A percentile compares a stretch with the other conserved stretches of the same genome.
phyloP scores from a whole-genome alignment of 768 basidiomycete genomes.

The Infundibulicybe gibba region DNA sequence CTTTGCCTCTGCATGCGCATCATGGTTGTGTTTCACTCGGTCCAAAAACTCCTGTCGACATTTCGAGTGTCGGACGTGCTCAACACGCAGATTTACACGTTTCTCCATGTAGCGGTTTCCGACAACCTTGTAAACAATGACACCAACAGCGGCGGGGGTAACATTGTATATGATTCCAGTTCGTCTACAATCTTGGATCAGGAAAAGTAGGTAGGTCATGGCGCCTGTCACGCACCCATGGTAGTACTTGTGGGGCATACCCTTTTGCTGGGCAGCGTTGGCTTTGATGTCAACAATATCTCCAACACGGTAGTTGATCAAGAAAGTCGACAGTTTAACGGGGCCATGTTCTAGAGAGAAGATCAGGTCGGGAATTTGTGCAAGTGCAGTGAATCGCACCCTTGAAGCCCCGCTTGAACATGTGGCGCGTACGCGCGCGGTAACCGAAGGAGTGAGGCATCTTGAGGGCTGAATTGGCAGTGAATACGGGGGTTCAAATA shows the following conservation, averaged over 20 bases:
- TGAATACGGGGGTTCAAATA: constrained; percentile 13
- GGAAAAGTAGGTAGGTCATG: not conserved
- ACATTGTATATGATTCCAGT: constrained; percentile 99
- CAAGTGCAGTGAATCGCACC: constrained; percentile 43
- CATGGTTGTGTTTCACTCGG: constrained; percentile 90
- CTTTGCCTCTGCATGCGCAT: constrained; percentile 80
- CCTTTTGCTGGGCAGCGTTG: constrained; percentile 98
- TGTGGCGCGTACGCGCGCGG: constrained; percentile 99
- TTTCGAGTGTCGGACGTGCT: constrained; percentile 95
- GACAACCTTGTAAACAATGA: constrained; percentile 97
- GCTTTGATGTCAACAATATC: constrained; percentile 99
- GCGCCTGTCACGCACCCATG: constrained; percentile 67
- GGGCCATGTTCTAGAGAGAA: constrained; percentile 73
- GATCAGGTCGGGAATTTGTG: constrained; percentile 8
- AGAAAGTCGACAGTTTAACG: constrained; percentile 88
- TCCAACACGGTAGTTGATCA: constrained; percentile 90
- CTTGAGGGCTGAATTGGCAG: constrained; percentile 48
- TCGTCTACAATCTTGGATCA: constrained; percentile 50
- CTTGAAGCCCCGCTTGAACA: constrained; percentile 99
- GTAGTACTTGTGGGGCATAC: constrained; percentile 99
- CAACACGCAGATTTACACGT: constrained; percentile 96
- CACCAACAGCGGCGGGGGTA: constrained; percentile 89
- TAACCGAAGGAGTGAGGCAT: constrained; percentile 99
- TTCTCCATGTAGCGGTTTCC: constrained; percentile 99
- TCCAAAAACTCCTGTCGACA: constrained; percentile 97